A percentile compares a stretch with the other conserved stretches of the same genome.
Conservation (phyloP, 139 green algal species). For the Chlorella sp. region DNA sequence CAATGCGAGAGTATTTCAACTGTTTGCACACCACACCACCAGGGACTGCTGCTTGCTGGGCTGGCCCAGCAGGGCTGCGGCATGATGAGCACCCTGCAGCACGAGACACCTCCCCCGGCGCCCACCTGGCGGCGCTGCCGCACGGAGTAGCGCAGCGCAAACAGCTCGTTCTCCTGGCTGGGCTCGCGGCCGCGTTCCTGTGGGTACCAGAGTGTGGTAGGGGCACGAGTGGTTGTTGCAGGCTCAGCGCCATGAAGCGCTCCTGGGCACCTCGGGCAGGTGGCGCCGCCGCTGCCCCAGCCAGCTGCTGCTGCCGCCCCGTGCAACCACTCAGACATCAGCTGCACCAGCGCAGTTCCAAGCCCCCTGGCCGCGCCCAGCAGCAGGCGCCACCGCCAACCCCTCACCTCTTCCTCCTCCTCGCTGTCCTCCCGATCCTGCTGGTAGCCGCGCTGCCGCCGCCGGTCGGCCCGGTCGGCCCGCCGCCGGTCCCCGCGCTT, state of each 20-base stretch:
- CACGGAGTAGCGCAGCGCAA: constrained; percentile 18
- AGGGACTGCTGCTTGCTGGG: no score
- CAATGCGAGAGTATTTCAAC: no score
- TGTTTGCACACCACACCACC: no score
- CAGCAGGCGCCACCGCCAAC: no score
- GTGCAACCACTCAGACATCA: no score
- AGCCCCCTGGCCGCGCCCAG: no score
- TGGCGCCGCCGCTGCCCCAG: no score
- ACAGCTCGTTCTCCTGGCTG: background rate
- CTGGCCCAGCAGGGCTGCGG: background rate
- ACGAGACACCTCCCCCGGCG: no score
- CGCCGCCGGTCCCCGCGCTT: background rate
- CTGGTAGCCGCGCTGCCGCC: background rate
- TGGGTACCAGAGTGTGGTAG: background rate
- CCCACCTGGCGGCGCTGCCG: constrained; percentile 21
- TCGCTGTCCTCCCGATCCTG: background rate
- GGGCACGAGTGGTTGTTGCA: background rate
- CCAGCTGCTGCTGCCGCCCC: no score
- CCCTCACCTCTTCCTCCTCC: constrained; percentile 3
- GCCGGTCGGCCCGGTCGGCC: background rate
- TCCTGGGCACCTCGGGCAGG: no score
- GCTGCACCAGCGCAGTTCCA: no score
- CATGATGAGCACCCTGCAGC: background rate
- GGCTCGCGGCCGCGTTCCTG: background rate
- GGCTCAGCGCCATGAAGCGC: no score